Conservation (phyloP, 139 green algal genomes). For the Tetraselmis striata region DNA sequence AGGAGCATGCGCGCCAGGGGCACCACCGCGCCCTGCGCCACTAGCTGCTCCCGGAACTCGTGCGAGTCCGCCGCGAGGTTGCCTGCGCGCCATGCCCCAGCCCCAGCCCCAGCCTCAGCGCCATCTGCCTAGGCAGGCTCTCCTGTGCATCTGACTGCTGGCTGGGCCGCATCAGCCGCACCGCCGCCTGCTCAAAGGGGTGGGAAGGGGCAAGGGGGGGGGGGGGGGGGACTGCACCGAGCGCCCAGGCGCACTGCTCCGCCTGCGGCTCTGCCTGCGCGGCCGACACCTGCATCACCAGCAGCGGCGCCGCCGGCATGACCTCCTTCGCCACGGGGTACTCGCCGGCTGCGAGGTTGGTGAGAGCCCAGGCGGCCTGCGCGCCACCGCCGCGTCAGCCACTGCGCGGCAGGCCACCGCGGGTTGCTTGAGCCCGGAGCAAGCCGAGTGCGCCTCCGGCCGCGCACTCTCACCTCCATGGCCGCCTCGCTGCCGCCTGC, state of each 20-base stretch:
- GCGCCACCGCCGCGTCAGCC: too few relatives aligned
- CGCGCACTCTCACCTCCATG: slow-evolving; percentile 8
- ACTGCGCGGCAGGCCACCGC: too few relatives aligned
- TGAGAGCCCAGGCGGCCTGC: slow-evolving; percentile 25
- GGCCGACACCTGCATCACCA: slow-evolving; percentile 28
- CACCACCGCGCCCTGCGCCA: slow-evolving; percentile 10
- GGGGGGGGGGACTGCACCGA: too few relatives aligned
- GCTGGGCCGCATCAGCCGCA: slow-evolving; percentile 20
- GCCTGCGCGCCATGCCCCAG: neutral
- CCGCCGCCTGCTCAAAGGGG: too few relatives aligned
- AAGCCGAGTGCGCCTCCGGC: too few relatives aligned
- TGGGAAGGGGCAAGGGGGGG: too few relatives aligned
- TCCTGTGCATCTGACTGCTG: slow-evolving; percentile 25
- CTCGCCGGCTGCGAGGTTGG: slow-evolving; percentile 32
- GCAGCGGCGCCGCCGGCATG: slow-evolving; percentile 31
- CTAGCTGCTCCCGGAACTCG: slow-evolving; percentile 31
- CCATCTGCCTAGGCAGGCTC: slow-evolving; percentile 29
- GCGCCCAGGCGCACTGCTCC: slow-evolving; percentile 42
- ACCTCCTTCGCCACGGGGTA: slow-evolving; percentile 29
- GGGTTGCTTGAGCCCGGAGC: too few relatives aligned
- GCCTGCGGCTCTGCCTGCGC: slow-evolving; percentile 9
- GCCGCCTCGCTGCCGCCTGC: neutral
- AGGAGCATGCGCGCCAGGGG: neutral
- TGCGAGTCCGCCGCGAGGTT: slow-evolving; percentile 15
- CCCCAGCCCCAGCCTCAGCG: neutral